Evolutionary conservation across 208 protist species (phyloP), one percentile per base, ranked within the genome.

Genomic region (Porcisia deanei): DNA sequence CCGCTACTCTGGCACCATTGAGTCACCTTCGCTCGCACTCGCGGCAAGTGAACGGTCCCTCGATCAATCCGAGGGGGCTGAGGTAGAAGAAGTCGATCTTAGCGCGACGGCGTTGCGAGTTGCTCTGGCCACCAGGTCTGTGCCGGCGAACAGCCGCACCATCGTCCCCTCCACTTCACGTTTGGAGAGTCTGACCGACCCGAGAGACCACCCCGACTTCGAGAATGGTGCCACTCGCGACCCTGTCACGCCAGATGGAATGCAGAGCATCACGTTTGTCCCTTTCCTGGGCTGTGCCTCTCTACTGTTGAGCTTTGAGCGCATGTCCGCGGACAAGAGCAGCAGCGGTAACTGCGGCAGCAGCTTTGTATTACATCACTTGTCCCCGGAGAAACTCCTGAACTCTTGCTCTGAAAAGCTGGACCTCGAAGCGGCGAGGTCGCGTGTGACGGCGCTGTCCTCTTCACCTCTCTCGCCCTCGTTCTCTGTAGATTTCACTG

Each of bases 101-200:
- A 9, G 43, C 59, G 39, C n/a, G 34, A 8, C 39, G 34, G 30
- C 34, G 59, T 18, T 45, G 34, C 59, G 1, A 37, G 25, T 1
- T 16, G 59, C 39, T 25, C 16, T 3, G 30, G 3, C 25, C 43
- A 30, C 37, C 63, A 47, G 18, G 39, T 47, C 61, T 66, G 39
- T 49, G 39, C 12, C 20, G 14, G 34, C 61, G 61, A 66, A 7
- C 61, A n/a, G 14, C 4, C 20, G 22, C 61, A 16, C 69, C 49
- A 67, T 61, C 22, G 45, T 52, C 18, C 57, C 52, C 55, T 64
- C 71, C 12, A 73, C 77, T 20, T 73, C 59, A 4, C 71, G 39
- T 52, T 68, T 58, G 8, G 54, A 39, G 59, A 71, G 52, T 41
- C 43, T 75, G 25, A 43, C 76, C 4, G 73, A 70, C 20, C 16